A percentile compares a stretch with the other conserved stretches of the same genome.
phyloP scores from a whole-genome alignment of 2,329 filamentous ascomycete species.

The Alternaria sp. region DNA sequence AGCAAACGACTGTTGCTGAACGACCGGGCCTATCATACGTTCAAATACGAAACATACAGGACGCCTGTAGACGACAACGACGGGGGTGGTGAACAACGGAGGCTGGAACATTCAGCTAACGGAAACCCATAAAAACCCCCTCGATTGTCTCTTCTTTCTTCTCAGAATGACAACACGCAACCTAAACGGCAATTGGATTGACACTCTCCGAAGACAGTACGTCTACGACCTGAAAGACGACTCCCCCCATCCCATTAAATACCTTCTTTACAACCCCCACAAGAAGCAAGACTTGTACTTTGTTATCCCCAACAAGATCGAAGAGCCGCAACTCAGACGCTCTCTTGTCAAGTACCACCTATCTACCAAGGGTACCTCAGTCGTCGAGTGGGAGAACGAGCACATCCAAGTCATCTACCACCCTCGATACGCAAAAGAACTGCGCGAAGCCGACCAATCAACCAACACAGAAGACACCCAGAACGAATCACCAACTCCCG shows the following conservation, averaged over 20 bases:
- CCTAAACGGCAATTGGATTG: neutral
- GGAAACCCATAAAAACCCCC: neutral
- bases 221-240: neutral
- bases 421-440: neutral
- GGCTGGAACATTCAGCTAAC: neutral
- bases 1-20: neutral
- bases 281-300: neutral
- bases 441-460: neutral
- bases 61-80: neutral
- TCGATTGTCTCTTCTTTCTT: neutral
- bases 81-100: neutral
- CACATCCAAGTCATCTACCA: neutral
- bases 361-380: neutral
- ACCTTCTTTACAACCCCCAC: neutral
- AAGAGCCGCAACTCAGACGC: neutral
- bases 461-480: neutral
- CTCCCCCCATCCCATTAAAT: neutral
- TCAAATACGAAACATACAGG: neutral
- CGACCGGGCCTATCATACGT: neutral
- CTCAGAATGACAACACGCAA: neutral
- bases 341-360: neutral
- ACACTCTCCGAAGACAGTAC: neutral
- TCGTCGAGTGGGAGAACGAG: neutral
- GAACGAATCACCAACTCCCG: neutral
- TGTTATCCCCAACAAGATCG: neutral